Evolutionary conservation across 306 rosid genomes (phyloP).

Genomic region (Clitoria ternatea): DNA sequence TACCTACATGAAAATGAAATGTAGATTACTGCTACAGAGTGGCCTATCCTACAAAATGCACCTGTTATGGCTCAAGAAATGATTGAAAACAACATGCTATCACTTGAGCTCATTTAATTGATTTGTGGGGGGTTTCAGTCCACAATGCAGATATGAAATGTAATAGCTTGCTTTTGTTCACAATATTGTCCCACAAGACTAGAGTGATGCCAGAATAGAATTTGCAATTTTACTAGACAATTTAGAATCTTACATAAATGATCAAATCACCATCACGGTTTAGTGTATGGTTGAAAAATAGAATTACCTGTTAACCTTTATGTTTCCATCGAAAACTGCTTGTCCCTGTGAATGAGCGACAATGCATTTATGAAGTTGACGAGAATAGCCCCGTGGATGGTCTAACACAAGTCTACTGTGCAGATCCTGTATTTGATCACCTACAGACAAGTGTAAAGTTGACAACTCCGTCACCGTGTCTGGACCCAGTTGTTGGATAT

Average conservation of each 20-base stretch:
- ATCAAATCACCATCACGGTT: too few relatives aligned
- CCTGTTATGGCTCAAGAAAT: neutral
- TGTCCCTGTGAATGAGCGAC: slow-evolving; percentile 87
- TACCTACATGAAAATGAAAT: slow-evolving; percentile 49
- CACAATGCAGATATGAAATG: neutral
- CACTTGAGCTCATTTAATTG: too few relatives aligned
- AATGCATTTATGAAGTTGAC: slow-evolving; percentile 92
- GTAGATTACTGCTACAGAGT: neutral
- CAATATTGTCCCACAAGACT: too few relatives aligned
- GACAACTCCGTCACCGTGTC: slow-evolving; percentile 76
- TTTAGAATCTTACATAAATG: too few relatives aligned
- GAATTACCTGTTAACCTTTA: slow-evolving; percentile 83
- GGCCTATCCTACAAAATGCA: neutral
- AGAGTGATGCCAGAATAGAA: too few relatives aligned
- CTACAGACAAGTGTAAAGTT: slow-evolving; percentile 68
- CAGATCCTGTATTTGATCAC: slow-evolving; percentile 87
- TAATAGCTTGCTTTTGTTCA: too few relatives aligned
- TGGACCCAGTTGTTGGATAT: slow-evolving; percentile 80
- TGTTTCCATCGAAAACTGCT: slow-evolving; percentile 89
- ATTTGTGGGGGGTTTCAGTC: neutral
- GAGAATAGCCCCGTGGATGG: slow-evolving; percentile 88
- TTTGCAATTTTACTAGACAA: too few relatives aligned
- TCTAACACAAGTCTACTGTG: slow-evolving; percentile 78
- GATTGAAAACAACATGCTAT: neutral
- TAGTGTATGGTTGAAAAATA: neutral